Percentiles rank a stretch among this genome's conserved stretches.
Evolutionary conservation across 768 basidiomycete species (phyloP).

Genomic region (Termitomyces sp.): DNA sequence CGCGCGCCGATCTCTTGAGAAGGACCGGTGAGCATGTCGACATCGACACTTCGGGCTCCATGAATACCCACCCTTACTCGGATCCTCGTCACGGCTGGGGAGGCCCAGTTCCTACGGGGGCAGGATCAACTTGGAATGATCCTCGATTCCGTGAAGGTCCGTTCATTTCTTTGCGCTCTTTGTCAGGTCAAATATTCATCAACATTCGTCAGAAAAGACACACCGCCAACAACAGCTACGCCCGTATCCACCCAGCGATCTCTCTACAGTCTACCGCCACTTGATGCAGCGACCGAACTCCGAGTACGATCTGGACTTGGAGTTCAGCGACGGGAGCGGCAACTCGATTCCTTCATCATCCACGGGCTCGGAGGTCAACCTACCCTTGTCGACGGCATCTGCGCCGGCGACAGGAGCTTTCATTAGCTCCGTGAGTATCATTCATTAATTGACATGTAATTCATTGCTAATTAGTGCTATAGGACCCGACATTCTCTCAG

Average conservation of each 20-base stretch:
- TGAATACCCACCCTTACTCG: background rate
- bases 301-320: constrained; percentile 2
- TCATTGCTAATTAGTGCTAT: too few relatives aligned
- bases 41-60: background rate
- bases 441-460: background rate
- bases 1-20: constrained; percentile 41
- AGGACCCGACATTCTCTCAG: background rate
- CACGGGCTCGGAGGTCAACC: background rate
- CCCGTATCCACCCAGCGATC: background rate
- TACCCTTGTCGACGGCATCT: background rate
- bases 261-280: background rate
- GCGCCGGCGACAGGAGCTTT: background rate
- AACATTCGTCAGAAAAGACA: background rate
- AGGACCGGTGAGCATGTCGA: constrained; percentile 14
- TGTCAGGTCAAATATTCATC: background rate
- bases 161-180: constrained; percentile 8
- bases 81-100: background rate
- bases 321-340: constrained; percentile 2
- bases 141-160: constrained; percentile 40
- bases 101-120: background rate
- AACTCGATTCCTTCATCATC: background rate
- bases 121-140: constrained; percentile 26
- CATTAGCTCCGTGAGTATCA: background rate
- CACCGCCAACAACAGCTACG: background rate
- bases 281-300: background rate